These are phyloP conservation scores for Marchantia polymorpha DNA, from an alignment of 225 moss, liverwort and hornwort species.

Conservation along the genomic window DNA sequence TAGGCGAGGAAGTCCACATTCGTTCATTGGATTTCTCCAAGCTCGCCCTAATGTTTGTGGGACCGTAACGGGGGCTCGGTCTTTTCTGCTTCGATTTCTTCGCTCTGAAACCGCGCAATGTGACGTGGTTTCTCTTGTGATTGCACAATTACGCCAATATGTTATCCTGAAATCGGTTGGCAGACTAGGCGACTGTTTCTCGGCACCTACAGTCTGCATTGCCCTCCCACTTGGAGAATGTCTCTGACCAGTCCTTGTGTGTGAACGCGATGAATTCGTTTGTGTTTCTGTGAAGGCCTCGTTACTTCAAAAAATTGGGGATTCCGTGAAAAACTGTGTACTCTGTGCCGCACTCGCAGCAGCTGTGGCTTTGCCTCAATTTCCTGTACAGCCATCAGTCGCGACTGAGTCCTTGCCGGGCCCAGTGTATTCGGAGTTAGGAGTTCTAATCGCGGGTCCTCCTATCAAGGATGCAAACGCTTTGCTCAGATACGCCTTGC, in stretches of 20 bases:
- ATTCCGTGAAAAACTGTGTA: slow-evolving; percentile 35
- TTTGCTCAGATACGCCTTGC: slow-evolving; percentile 85
- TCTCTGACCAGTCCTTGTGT: neutral
- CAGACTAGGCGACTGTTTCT: neutral
- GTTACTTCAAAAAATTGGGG: slow-evolving; percentile 20
- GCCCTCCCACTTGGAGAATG: neutral
- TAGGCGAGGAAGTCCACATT: neutral
- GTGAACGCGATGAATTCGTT: no score
- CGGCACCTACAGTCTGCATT: neutral
- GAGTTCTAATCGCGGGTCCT: slow-evolving; percentile 77
- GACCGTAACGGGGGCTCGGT: neutral
- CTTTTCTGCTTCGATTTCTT: neutral
- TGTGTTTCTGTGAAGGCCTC: slow-evolving; percentile 7
- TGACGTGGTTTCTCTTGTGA: neutral
- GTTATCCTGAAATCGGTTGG: neutral
- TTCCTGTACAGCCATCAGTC: slow-evolving; percentile 15
- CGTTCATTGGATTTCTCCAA: neutral
- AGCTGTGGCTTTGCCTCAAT: slow-evolving; percentile 36
- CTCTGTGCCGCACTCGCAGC: slow-evolving; percentile 40
- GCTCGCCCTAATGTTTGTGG: no score
- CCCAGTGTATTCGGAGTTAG: slow-evolving; percentile 64
- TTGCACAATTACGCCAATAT: neutral
- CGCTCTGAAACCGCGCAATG: neutral
- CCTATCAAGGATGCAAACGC: slow-evolving; percentile 91
- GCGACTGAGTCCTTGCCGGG: slow-evolving; percentile 29